phyloP scores from a whole-genome alignment of 148 eudicot genomes.

The Spergularia marina region DNA sequence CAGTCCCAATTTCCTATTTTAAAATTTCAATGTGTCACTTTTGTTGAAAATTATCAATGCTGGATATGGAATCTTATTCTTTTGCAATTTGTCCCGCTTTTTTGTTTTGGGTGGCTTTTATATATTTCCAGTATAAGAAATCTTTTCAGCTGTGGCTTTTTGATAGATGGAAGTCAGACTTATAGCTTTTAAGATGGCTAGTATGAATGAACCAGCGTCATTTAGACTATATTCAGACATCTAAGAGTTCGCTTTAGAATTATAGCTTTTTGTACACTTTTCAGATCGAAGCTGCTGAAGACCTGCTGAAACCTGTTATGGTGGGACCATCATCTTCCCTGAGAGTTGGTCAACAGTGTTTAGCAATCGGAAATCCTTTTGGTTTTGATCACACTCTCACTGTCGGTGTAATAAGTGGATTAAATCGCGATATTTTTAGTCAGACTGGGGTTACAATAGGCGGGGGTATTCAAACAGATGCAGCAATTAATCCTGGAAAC shows the following conservation, averaged over 20 bases:
- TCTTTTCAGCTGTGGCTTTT: too few relatives aligned
- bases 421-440: conserved; percentile 92
- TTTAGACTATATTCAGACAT: not conserved
- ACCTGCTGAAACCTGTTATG: conserved; percentile 73
- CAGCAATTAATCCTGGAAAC: conserved; percentile 98
- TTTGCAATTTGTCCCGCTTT: not conserved
- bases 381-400: conserved; percentile 99
- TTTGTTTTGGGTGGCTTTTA: not conserved
- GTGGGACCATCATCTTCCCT: conserved; percentile 77
- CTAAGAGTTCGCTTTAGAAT: not conserved
- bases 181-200: too few relatives aligned
- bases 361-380: conserved; percentile 98
- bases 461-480: conserved; percentile 98
- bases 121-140: too few relatives aligned
- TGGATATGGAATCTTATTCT: not conserved
- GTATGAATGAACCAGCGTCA: too few relatives aligned
- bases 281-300: conserved; percentile 84
- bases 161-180: too few relatives aligned
- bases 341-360: conserved; percentile 94
- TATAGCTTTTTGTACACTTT: conserved; percentile 6
- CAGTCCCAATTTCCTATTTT: too few relatives aligned
- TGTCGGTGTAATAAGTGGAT: conserved; percentile 91
- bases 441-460: conserved; percentile 96
- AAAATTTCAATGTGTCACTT: not conserved
- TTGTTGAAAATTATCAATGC: not conserved